Evolutionary conservation across 2,329 filamentous ascomycete species (phyloP).

Genomic region (Verticillium nubilum): DNA sequence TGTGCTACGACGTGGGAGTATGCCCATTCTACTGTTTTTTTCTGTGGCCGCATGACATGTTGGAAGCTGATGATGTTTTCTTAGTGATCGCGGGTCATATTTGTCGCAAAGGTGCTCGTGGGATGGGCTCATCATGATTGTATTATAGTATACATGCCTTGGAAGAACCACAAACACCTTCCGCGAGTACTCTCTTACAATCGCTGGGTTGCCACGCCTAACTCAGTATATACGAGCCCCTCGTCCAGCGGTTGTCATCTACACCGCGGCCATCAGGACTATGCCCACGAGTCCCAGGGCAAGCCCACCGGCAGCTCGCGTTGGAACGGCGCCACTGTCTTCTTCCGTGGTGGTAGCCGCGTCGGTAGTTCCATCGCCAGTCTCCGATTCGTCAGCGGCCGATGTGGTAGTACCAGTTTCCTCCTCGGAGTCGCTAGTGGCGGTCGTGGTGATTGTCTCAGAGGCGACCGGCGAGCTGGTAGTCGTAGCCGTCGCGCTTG

Average conservation of each 20-base stretch:
- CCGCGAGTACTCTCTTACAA: too few species aligned
- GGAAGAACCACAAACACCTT: too few species aligned
- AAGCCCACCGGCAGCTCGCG: constrained; percentile 18
- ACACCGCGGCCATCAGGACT: constrained; percentile 22
- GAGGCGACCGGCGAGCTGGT: constrained; percentile 6
- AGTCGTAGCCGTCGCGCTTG: constrained; percentile 18
- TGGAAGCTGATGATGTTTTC: too few species aligned
- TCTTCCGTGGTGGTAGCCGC: background rate
- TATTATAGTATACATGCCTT: too few species aligned
- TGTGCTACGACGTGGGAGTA: background rate
- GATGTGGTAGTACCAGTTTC: background rate
- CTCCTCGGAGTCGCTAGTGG: constrained; percentile 7
- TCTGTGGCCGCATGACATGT: too few species aligned
- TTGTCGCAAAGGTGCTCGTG: too few species aligned
- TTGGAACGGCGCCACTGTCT: constrained; percentile 18
- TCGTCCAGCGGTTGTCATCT: background rate
- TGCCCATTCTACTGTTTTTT: too few species aligned
- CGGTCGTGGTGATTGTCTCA: constrained; percentile 3
- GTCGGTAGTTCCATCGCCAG: background rate
- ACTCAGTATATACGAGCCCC: too few species aligned
- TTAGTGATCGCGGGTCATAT: too few species aligned
- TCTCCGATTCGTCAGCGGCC: background rate
- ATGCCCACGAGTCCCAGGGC: constrained; percentile 20
- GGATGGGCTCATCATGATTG: too few species aligned
- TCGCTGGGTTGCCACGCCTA: background rate